Percentiles rank a stretch among this genome's conserved stretches.
phyloP scores from a whole-genome alignment of 164 flowering plant genomes.

The Cinnamomum chago region DNA sequence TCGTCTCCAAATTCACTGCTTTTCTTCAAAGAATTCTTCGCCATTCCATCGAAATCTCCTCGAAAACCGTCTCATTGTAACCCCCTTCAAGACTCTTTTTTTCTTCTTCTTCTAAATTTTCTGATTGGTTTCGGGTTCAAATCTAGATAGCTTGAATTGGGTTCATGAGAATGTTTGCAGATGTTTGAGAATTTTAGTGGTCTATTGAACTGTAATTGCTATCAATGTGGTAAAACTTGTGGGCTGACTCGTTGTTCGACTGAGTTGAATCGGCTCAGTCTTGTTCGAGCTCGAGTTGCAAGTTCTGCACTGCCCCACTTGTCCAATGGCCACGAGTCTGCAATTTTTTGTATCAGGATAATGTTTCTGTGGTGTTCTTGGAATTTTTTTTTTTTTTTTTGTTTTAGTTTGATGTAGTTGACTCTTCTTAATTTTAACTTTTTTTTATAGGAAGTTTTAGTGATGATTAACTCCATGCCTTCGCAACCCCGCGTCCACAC shows the following conservation, averaged over 20 bases:
- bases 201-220: not conserved
- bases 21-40: conserved; percentile 9
- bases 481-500: too few species aligned
- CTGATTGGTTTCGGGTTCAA: not conserved
- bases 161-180: not conserved
- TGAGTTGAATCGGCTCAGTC: not conserved
- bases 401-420: not conserved
- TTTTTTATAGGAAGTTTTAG: too few species aligned
- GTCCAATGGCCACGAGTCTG: too few species aligned
- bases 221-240: not conserved
- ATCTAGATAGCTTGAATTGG: not conserved
- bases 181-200: not conserved
- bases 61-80: not conserved
- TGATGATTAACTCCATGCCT: too few species aligned
- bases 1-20: conserved; percentile 18
- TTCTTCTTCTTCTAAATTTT: not conserved
- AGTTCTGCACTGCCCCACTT: not conserved
- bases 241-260: not conserved
- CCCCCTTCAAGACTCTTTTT: too few species aligned
- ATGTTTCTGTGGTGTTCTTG: not conserved
- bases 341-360: not conserved
- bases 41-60: conserved; percentile 23
- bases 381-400: too few species aligned
- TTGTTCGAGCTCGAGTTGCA: not conserved
- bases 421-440: too few species aligned